Base-by-base conservation (phyloP, 331 rosid species). In the Acacia pycnantha region DNA sequence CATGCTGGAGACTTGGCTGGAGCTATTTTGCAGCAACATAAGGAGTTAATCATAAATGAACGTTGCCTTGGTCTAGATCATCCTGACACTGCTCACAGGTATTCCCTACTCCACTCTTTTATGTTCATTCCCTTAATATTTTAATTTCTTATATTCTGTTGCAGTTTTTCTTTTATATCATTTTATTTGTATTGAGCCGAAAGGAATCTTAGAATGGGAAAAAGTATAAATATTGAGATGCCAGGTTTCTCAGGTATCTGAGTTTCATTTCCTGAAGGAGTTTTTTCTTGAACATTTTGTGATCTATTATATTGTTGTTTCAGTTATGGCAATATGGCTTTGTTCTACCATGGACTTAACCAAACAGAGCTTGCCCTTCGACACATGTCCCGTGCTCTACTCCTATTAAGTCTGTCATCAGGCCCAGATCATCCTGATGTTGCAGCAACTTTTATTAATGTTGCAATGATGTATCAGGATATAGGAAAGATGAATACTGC, bases 1-100 rank as follows among this genome's bases (percentile, higher is more conserved):
- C 99, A 96, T 87, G 97, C 98, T 16, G 99, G 99, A 82, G 99
- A 96, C 81, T 92, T 92, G 99, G 97, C 97, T 46, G 99, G 97
- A 51, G 99, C 99, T 73, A 92, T 96, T 78, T 91, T 90, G 89
- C 99, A 96, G 82, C 97, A 96, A 84, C 99, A 96, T 83, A 96
- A 96, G 90, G 99, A 94, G 78, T 87, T 96, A 26, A 96, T 94
- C 73, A 96, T 96, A 77, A 96, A 96, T 77, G 99, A 96, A 86
- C 99, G 97, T 54, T 94, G 98, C 81, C 88, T 96, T 79, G 99
- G 98, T 79, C 83, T 96, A 85, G 99, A 96, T 86, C 99, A 96
- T 85, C 99, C 99, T 59, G 99, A 96, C 84, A 94, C 98, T 68
- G 99, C 99, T 79, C 97, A 96, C 95, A 96, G 99, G 99, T 56